Evolutionary conservation across 352 stramenopile genomes (phyloP), one percentile per base, ranked within the genome.

Genomic region (Globisporangium nunn): DNA sequence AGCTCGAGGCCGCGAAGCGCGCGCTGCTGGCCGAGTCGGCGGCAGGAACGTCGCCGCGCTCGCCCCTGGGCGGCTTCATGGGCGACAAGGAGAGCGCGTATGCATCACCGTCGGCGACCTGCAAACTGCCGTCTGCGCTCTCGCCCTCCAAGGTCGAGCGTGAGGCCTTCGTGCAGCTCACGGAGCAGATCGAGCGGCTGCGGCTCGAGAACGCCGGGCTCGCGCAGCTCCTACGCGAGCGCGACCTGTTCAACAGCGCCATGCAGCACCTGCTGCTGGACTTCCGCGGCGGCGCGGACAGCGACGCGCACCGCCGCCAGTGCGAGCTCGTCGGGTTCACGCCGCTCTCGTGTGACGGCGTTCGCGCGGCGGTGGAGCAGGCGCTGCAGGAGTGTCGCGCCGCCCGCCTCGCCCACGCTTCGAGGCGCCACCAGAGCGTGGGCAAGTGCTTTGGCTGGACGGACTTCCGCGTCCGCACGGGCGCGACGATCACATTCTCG

Each of bases 231-330:
- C 51, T 87, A 12, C 66, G 69, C 11, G 58, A 75, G 53, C 68
- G 70, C n/a, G 77, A 87, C 50, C 62, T 85, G 5, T 69, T 71
- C 28, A 72, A 67, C 28, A 78, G 68, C 37, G 73, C 74, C 49
- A 70, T 76, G 61, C 74, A 85, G 59, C 81, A 85, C 51, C 59
- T 87, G 44, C 52, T 87, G 58, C 59, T 83, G 17, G 70, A 78
- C 5, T 73, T 79, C 47, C 53, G 65, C 15, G 62, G 56, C 3
- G 35, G 59, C 14, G 5, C 7, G 4, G 58, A 73, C 44, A 61
- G 35, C 29, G n/a, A n/a, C 30, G 37, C 30, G 28, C 50, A 66
- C 33, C 50, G 59, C 48, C 47, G 58, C 17, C 40, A 50, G 41
- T 63, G 62, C 23, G 31, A 50, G 59, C 49, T 52, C 56, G 71